Conservation (phyloP, 2,329 filamentous ascomycete genomes). For the Colletotrichum euphorbiae region DNA sequence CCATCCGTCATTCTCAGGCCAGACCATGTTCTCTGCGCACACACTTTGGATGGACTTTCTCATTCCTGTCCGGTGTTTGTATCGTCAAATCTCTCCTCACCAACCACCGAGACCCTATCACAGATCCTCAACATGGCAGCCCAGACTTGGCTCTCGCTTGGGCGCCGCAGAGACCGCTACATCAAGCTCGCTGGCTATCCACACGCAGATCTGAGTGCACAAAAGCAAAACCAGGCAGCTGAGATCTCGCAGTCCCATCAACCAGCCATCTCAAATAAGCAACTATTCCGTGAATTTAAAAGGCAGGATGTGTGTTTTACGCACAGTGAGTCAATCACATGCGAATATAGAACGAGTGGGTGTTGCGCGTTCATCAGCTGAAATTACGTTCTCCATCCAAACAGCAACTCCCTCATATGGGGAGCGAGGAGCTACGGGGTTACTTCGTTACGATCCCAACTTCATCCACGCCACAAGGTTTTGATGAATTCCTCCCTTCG, state of each 20-base stretch:
- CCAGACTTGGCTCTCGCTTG: slow-evolving; percentile 11
- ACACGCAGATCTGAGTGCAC: neutral
- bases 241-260: neutral
- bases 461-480: neutral
- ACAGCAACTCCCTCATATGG: neutral
- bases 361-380: slow-evolving; percentile 12
- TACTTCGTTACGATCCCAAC: slow-evolving; percentile 24
- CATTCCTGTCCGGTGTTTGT: no score
- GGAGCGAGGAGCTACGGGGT: neutral
- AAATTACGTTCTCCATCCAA: slow-evolving; percentile 16
- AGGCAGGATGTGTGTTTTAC: no score
- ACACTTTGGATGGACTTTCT: no score
- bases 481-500: neutral
- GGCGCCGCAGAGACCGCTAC: neutral
- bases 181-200: neutral
- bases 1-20: no score
- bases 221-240: neutral
- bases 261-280: neutral
- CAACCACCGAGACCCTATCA: neutral
- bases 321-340: no score
- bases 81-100: neutral
- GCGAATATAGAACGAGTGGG: neutral
- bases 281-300: no score
- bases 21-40: no score
- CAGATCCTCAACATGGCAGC: neutral